A percentile compares a stretch with the other conserved stretches of the same genome.
phyloP scores from a whole-genome alignment of 2,329 filamentous ascomycete species.

The Zasmidium citrigriseum region DNA sequence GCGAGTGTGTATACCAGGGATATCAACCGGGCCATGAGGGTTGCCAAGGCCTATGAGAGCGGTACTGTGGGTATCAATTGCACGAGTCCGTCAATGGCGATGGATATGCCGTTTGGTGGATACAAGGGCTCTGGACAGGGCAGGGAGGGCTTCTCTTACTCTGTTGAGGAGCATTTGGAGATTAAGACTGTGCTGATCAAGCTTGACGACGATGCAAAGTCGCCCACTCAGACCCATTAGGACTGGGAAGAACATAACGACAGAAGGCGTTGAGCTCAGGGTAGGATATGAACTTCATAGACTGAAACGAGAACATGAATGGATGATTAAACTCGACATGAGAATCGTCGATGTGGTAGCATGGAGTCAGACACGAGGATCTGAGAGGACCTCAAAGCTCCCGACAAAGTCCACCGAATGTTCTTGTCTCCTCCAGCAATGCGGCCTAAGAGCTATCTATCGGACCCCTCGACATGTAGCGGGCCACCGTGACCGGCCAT shows the following conservation, averaged over 20 bases:
- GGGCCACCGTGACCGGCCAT: too few relatives aligned
- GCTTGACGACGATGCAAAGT: constrained; percentile 17
- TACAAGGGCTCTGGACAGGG: constrained; percentile 39
- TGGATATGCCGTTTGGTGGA: constrained; percentile 45
- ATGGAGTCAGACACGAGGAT: too few relatives aligned
- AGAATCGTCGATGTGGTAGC: too few relatives aligned
- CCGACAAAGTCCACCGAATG: too few relatives aligned
- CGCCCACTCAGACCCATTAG: neutral
- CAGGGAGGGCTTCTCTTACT: constrained; percentile 18
- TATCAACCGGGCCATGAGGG: constrained; percentile 39
- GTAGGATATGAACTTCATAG: too few relatives aligned
- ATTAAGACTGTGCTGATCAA: constrained; percentile 26
- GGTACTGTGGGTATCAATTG: constrained; percentile 45
- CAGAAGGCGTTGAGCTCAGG: too few relatives aligned
- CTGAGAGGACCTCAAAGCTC: too few relatives aligned
- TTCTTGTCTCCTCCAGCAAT: too few relatives aligned
- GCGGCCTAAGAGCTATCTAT: too few relatives aligned
- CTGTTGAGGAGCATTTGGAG: constrained; percentile 26
- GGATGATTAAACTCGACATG: too few relatives aligned
- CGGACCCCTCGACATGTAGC: too few relatives aligned
- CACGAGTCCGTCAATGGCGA: constrained; percentile 36
- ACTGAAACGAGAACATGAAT: too few relatives aligned
- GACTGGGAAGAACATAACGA: neutral
- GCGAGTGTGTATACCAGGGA: constrained; percentile 41
- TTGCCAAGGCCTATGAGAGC: constrained; percentile 43